A percentile compares a stretch with the other conserved stretches of the same genome.
Conservation (phyloP, 2,329 filamentous ascomycete species). For the Cytospora paraplurivora region DNA sequence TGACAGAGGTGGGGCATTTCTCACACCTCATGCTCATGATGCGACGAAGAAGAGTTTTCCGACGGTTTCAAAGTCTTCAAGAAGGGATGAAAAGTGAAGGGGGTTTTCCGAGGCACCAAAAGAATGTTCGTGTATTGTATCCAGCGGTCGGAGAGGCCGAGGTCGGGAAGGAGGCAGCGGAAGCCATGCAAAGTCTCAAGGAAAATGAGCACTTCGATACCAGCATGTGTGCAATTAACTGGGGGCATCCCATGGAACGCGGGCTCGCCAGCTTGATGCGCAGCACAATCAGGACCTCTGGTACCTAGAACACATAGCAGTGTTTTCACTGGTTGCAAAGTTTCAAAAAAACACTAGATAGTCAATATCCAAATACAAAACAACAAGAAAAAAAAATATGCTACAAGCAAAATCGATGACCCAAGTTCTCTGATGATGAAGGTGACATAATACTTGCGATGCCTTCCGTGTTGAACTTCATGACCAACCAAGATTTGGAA, state of each 20-base stretch:
- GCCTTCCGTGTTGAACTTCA: too few species aligned
- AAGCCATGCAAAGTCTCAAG: constrained; percentile 33
- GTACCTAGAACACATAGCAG: background rate
- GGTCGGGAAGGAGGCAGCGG: constrained; percentile 23
- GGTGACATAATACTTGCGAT: background rate
- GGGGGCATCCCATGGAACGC: background rate
- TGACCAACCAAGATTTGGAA: too few species aligned
- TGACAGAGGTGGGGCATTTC: constrained; percentile 25
- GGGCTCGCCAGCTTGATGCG: background rate
- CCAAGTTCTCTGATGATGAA: background rate
- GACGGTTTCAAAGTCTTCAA: constrained; percentile 17
- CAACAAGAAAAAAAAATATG: constrained; percentile 35
- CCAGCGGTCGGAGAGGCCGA: constrained; percentile 16
- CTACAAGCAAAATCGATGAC: background rate
- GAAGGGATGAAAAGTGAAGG: constrained; percentile 24
- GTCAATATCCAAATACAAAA: constrained; percentile 19
- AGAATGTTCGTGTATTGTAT: constrained; percentile 20
- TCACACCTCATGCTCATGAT: constrained; percentile 24
- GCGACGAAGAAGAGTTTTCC: constrained; percentile 25
- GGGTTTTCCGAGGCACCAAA: constrained; percentile 22
- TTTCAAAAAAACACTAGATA: constrained; percentile 18
- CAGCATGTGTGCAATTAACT: background rate
- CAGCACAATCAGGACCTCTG: background rate
- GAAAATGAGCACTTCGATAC: background rate
- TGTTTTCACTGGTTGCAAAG: background rate